Conservation (phyloP, 2,329 filamentous ascomycete genomes). For the Ascochyta pisi region DNA sequence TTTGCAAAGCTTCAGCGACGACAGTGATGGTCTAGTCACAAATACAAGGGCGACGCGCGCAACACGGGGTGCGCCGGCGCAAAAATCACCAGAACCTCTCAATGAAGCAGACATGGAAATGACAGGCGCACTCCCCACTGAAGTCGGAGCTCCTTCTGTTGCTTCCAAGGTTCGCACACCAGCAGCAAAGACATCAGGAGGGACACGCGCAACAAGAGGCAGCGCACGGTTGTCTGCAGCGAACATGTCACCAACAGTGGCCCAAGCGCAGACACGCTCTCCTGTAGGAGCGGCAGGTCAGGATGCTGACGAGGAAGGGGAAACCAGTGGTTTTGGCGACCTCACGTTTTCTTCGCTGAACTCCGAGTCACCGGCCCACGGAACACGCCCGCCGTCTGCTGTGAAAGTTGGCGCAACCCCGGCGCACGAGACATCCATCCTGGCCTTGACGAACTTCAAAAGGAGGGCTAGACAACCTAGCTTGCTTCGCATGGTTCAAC, state of each 20-base stretch:
- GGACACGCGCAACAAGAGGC: conserved; percentile 24
- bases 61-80: conserved; percentile 28
- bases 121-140: conserved; percentile 45
- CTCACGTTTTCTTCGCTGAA: conserved; percentile 44
- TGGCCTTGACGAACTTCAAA: conserved; percentile 60
- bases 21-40: conserved; percentile 47
- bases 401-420: conserved; percentile 54
- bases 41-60: conserved; percentile 32
- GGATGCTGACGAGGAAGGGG: conserved; percentile 24
- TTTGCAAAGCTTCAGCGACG: conserved; percentile 41
- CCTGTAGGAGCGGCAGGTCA: conserved; percentile 12
- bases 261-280: conserved; percentile 7
- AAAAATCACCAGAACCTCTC: conserved; percentile 26
- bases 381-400: conserved; percentile 52
- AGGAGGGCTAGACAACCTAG: conserved; percentile 57
- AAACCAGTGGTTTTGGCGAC: conserved; percentile 43
- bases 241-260: conserved; percentile 19
- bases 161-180: conserved; percentile 31
- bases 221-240: conserved; percentile 27
- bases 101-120: conserved; percentile 41
- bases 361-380: conserved; percentile 45
- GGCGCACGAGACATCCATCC: conserved; percentile 54
- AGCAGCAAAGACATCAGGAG: conserved; percentile 25
- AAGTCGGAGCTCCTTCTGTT: conserved; percentile 6
- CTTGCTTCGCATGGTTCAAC: conserved; percentile 57